Evolutionary conservation across 1,284 basidiomycete genomes (phyloP).

Genomic region (Boletus sp.): DNA sequence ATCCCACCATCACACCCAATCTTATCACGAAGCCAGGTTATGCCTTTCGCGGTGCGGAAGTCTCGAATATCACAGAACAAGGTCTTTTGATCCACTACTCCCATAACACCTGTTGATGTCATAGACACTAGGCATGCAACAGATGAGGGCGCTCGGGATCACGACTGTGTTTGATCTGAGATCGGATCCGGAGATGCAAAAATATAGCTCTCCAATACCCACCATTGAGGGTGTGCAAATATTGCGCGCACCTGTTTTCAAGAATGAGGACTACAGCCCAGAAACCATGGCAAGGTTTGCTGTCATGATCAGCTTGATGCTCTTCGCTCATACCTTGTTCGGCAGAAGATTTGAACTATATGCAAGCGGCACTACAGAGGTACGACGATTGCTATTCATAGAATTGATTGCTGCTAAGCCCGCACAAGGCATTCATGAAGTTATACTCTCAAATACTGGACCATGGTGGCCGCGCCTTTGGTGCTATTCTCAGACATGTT

Average conservation of each 20-base stretch:
- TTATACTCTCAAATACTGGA: constrained; percentile 80
- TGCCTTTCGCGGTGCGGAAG: constrained; percentile 68
- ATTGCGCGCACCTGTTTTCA: constrained; percentile 65
- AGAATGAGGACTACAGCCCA: constrained; percentile 76
- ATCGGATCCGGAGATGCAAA: constrained; percentile 75
- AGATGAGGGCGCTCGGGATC: constrained; percentile 63
- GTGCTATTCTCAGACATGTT: constrained; percentile 67
- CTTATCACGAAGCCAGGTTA: constrained; percentile 58
- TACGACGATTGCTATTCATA: constrained; percentile 25
- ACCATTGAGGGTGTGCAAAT: constrained; percentile 63
- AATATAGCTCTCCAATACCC: constrained; percentile 68
- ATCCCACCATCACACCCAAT: constrained; percentile 51
- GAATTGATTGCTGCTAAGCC: constrained; percentile 8
- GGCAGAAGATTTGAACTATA: constrained; percentile 73
- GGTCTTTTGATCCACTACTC: constrained; percentile 47
- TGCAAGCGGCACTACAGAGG: constrained; percentile 78
- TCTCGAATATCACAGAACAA: constrained; percentile 67
- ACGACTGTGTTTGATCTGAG: constrained; percentile 71
- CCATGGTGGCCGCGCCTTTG: constrained; percentile 66
- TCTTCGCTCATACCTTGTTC: constrained; percentile 22
- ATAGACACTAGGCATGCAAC: constrained; percentile 51
- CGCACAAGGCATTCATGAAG: constrained; percentile 73
- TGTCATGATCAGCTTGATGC: constrained; percentile 32
- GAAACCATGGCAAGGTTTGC: constrained; percentile 81
- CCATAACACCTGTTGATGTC: constrained; percentile 7